Percentiles rank a stretch among this genome's conserved stretches.
Conservation (phyloP, 2,329 filamentous ascomycete species). For the Botrytis deweyae region DNA sequence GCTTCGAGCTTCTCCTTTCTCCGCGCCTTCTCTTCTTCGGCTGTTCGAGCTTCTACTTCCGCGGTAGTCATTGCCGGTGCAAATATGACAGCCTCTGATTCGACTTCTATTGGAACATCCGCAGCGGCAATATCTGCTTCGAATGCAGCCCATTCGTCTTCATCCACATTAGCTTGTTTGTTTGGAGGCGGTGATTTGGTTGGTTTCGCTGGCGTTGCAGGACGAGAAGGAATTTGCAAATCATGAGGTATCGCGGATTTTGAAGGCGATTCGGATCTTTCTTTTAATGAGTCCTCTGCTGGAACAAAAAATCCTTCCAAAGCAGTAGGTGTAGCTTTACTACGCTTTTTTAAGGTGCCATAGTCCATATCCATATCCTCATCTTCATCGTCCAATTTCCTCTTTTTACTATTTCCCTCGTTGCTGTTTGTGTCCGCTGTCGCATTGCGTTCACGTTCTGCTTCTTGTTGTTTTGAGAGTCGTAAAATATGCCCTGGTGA, state of each 20-base stretch:
- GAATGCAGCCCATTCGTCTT: constrained; percentile 84
- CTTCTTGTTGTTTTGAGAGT: constrained; percentile 36
- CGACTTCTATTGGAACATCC: constrained; percentile 38
- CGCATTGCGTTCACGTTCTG: constrained; percentile 15
- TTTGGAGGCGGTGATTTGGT: constrained; percentile 46
- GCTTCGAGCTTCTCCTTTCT: constrained; percentile 52
- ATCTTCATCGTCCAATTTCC: constrained; percentile 46
- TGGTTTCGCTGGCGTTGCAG: constrained; percentile 54
- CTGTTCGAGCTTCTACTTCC: constrained; percentile 56
- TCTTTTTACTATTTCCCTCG: constrained; percentile 46
- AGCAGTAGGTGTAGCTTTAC: constrained; percentile 41
- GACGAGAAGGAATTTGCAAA: constrained; percentile 62
- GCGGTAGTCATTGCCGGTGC: constrained; percentile 66
- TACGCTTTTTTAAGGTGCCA: constrained; percentile 46
- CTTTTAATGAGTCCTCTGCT: not conserved
- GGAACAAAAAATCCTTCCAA: constrained; percentile 41
- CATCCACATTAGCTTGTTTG: constrained; percentile 53
- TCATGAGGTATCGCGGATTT: constrained; percentile 41
- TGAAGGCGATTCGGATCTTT: constrained; percentile 11
- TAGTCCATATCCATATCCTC: constrained; percentile 39
- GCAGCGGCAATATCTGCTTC: constrained; percentile 71
- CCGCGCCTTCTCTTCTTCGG: constrained; percentile 50
- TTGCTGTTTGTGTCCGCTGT: not conserved
- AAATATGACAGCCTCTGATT: constrained; percentile 59
- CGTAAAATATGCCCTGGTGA: constrained; percentile 47